Percentiles rank a stretch among this genome's conserved stretches.
Conservation (phyloP, 2,329 filamentous ascomycete genomes). For the Beauveria medogensis region DNA sequence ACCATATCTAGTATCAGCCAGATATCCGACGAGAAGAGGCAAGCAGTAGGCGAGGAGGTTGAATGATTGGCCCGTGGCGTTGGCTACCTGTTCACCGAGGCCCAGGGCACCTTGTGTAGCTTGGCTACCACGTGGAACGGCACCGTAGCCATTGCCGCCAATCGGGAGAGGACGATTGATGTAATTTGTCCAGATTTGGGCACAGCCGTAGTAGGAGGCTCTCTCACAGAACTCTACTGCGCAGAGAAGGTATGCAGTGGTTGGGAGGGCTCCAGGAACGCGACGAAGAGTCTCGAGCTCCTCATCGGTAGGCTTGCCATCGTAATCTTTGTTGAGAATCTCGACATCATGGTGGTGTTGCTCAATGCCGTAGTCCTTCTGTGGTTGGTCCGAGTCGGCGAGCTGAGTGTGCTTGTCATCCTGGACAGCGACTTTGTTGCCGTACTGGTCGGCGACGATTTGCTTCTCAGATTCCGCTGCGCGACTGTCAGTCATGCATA, state of each 20-base stretch:
- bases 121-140: slow-evolving; percentile 31
- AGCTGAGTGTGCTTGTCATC: background rate
- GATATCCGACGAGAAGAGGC: slow-evolving; percentile 45
- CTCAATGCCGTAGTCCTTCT: background rate
- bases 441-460: background rate
- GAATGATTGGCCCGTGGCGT: slow-evolving; percentile 37
- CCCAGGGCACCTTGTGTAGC: slow-evolving; percentile 51
- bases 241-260: slow-evolving; percentile 48
- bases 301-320: slow-evolving; percentile 43
- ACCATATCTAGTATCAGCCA: slow-evolving; percentile 62
- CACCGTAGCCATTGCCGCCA: slow-evolving; percentile 39
- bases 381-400: background rate
- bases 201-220: slow-evolving; percentile 47
- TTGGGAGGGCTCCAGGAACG: slow-evolving; percentile 42
- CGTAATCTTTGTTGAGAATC: slow-evolving; percentile 17
- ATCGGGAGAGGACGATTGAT: slow-evolving; percentile 51
- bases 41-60: slow-evolving; percentile 49
- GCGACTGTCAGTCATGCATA: background rate
- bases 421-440: background rate
- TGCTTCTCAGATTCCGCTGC: background rate
- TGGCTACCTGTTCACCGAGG: slow-evolving; percentile 33
- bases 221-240: slow-evolving; percentile 53
- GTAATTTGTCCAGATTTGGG: slow-evolving; percentile 40
- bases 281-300: slow-evolving; percentile 44
- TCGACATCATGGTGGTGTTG: slow-evolving; percentile 11